Evolutionary conservation across 441 rosid species (phyloP).

Genomic region (Syzygium syzygioides): DNA sequence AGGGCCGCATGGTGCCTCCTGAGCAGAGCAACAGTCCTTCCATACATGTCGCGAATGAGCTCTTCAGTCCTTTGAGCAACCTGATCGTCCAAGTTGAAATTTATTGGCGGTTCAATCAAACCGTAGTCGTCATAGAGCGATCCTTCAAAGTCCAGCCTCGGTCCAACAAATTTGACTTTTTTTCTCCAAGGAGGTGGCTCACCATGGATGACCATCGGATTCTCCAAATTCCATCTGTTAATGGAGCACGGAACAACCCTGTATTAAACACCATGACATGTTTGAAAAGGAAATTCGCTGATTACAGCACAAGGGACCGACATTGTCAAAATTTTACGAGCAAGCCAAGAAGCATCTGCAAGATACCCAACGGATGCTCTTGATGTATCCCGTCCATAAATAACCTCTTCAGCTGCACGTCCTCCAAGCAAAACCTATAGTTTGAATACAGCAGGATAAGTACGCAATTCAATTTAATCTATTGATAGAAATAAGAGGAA

Average conservation of each 20-base stretch:
- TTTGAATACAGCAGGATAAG: neutral
- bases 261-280: neutral
- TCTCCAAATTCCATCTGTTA: constrained; percentile 90
- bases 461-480: neutral
- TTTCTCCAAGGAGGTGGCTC: constrained; percentile 92
- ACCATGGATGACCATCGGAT: constrained; percentile 89
- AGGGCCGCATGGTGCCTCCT: constrained; percentile 68
- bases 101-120: constrained; percentile 70
- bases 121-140: constrained; percentile 74
- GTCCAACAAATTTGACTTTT: constrained; percentile 70
- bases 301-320: constrained; percentile 17
- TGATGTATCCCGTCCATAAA: constrained; percentile 84
- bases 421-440: constrained; percentile 81
- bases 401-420: constrained; percentile 94
- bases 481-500: neutral
- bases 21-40: constrained; percentile 61
- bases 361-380: constrained; percentile 78
- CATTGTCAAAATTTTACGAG: constrained; percentile 89
- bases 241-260: constrained; percentile 5
- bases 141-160: constrained; percentile 90
- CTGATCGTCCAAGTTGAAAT: constrained; percentile 85
- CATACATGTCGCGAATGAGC: constrained; percentile 52
- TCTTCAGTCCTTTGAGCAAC: constrained; percentile 69
- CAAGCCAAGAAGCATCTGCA: constrained; percentile 95
- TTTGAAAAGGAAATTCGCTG: neutral